Evolutionary conservation across 1,284 basidiomycete genomes (phyloP).

Genomic region (Ustilago vetiveriae): DNA sequence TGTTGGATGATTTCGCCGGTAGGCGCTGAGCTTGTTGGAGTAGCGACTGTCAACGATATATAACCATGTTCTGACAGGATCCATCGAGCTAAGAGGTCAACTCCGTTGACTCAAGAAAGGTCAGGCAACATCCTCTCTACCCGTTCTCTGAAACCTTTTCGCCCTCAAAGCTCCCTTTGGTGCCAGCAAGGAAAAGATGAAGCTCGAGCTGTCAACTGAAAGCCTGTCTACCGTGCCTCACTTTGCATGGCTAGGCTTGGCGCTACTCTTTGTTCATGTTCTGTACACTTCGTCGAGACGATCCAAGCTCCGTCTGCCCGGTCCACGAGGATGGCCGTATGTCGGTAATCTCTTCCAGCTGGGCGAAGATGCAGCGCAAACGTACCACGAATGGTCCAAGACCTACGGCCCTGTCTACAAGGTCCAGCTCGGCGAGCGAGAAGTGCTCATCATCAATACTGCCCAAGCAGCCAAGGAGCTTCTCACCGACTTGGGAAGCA

Average conservation of each 20-base stretch:
- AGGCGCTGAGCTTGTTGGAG: too few relatives aligned
- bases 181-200: too few relatives aligned
- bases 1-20: too few relatives aligned
- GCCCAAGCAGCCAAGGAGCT: slow-evolving; percentile 42
- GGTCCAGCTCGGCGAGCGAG: slow-evolving; percentile 39
- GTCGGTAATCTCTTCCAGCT: slow-evolving; percentile 43
- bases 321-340: slow-evolving; percentile 34
- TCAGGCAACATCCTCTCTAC: too few relatives aligned
- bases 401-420: slow-evolving; percentile 41
- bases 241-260: slow-evolving; percentile 14
- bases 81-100: too few relatives aligned
- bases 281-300: slow-evolving; percentile 16
- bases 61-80: too few relatives aligned
- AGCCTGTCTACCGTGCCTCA: slow-evolving; percentile 14
- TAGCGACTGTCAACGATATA: too few relatives aligned
- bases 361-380: slow-evolving; percentile 42
- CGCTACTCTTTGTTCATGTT: slow-evolving; percentile 8
- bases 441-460: slow-evolving; percentile 43
- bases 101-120: too few relatives aligned
- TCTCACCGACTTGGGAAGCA: slow-evolving; percentile 42
- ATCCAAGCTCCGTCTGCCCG: slow-evolving; percentile 32
- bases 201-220: slow-evolving; percentile 9
- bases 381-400: slow-evolving; percentile 38
- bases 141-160: too few relatives aligned
- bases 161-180: too few relatives aligned